Percentiles rank a stretch among this genome's conserved stretches.
Evolutionary conservation across 805 yeast species (phyloP).

Genomic region (Kockiozyma suomiensis): DNA sequence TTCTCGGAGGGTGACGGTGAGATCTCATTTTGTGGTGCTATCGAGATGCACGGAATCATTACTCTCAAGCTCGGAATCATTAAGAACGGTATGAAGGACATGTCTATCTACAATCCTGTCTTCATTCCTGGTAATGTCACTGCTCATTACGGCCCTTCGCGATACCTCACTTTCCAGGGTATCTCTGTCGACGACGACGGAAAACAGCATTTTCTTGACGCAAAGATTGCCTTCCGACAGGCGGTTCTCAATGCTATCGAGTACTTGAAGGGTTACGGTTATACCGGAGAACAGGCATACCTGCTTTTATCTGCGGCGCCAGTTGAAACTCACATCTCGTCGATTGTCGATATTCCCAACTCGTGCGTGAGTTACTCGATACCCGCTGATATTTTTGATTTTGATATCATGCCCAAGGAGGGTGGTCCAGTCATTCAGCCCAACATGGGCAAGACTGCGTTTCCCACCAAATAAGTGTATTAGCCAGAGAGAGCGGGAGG

Average conservation of each 20-base stretch:
- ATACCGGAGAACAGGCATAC: constrained; percentile 55
- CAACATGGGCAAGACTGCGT: constrained; percentile 30
- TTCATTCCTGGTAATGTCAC: constrained; percentile 54
- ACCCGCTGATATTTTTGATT: constrained; percentile 57
- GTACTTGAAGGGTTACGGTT: constrained; percentile 53
- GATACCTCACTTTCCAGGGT: constrained; percentile 57
- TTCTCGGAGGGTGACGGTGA: constrained; percentile 62
- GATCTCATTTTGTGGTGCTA: constrained; percentile 57
- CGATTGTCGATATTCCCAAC: constrained; percentile 57
- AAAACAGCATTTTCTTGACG: constrained; percentile 49
- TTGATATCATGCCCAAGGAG: constrained; percentile 43
- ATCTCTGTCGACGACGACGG: constrained; percentile 56
- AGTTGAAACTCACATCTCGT: constrained; percentile 55
- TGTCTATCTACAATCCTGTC: constrained; percentile 51
- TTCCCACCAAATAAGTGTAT: constrained; percentile 13
- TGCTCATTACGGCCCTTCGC: constrained; percentile 52
- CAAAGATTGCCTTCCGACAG: constrained; percentile 56
- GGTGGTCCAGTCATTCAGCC: constrained; percentile 30
- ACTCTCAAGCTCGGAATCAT: constrained; percentile 49
- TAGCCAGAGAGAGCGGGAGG: not conserved
- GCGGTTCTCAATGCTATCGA: constrained; percentile 55
- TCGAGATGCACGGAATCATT: constrained; percentile 55
- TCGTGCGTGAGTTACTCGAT: constrained; percentile 54
- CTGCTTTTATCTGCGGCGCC: constrained; percentile 53
- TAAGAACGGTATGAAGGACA: constrained; percentile 48